Evolutionary conservation across 331 rosid species (phyloP), one percentile per base, ranked within the genome.

Genomic region (Saraca asoca): DNA sequence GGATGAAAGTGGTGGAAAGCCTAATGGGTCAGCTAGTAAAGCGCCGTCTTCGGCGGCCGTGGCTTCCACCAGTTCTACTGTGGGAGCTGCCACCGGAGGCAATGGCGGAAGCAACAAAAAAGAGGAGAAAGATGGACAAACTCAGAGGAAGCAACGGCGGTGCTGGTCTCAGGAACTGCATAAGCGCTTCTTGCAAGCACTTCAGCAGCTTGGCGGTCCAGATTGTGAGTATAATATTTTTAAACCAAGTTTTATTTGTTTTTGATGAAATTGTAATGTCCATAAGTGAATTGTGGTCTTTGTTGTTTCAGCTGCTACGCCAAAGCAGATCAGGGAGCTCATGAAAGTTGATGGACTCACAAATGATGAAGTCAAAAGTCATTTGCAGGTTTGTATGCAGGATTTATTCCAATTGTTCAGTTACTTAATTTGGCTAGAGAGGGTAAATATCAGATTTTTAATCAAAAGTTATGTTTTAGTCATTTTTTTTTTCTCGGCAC

Each of bases 261-360:
- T 18, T 14, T 16, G 15, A 18, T n/a, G 10, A 52, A 6, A 10
- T 0, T 63, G 17, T 15, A 10, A 46, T 24, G 13, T 39, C 13
- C 10, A 11, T 46, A 41, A 24, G 55, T 79, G 16, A 73, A 53
- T 7, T 46, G 51, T 59, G 45, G 39, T 41, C 16, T 59, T 0
- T 68, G 51, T 66, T 71, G 51, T 39, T 39, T 39, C 77, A 91
- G 97, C 79, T 72, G 97, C 97, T 12, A 91, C 97, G 0, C 97
- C 97, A 0, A 91, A 91, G 77, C 96, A 91, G 75, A 91, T 91
- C 69, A 81, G 92, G 62, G 98, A 91, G 37, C 79, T 77, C 6
- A 91, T 91, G 96, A 90, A 87, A 76, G 95, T 90, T 7, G 97
- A 93, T 82, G 95, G 91, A n/a, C 94, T 93, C 66, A 93, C 98